Evolutionary conservation across 352 stramenopile species (phyloP).

Genomic region (Pythium coloratum): DNA sequence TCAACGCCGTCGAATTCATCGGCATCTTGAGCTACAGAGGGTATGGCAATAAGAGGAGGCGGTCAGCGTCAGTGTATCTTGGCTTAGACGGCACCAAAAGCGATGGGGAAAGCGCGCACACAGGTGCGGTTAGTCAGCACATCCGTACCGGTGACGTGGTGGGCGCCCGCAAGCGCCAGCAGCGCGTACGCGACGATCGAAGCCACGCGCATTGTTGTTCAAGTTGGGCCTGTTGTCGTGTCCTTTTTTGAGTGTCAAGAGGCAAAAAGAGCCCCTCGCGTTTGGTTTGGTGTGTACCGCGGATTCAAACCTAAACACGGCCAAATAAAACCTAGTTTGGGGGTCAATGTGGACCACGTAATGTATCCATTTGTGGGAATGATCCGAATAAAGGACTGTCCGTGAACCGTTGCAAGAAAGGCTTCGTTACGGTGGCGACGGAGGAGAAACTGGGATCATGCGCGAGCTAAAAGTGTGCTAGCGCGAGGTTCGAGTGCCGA

Average conservation of each 20-base stretch:
- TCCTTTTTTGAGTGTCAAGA: not conserved
- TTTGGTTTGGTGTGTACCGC: not conserved
- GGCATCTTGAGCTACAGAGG: conserved; percentile 22
- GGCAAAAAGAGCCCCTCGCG: conserved; percentile 17
- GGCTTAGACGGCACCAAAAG: not conserved
- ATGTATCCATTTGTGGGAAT: conserved; percentile 21
- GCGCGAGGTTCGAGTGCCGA: not conserved
- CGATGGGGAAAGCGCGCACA: not conserved
- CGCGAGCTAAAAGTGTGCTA: not conserved
- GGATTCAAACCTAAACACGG: conserved; percentile 16
- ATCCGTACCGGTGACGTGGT: conserved; percentile 20
- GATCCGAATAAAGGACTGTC: not conserved
- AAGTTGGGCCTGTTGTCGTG: not conserved
- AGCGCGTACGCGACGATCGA: conserved; percentile 27
- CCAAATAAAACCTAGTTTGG: conserved; percentile 3
- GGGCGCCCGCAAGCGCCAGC: conserved; percentile 22
- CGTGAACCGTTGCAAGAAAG: not conserved
- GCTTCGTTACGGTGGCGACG: not conserved
- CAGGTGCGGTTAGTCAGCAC: not conserved
- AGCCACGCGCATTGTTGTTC: conserved; percentile 24
- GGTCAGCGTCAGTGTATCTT: not conserved
- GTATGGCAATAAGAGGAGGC: not conserved
- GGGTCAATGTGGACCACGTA: conserved; percentile 16
- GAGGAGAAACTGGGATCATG: not conserved
- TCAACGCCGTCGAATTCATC: conserved; percentile 36